Evolutionary conservation across 2,329 filamentous ascomycete genomes (phyloP).

Genomic region (Nothophoma quercina): DNA sequence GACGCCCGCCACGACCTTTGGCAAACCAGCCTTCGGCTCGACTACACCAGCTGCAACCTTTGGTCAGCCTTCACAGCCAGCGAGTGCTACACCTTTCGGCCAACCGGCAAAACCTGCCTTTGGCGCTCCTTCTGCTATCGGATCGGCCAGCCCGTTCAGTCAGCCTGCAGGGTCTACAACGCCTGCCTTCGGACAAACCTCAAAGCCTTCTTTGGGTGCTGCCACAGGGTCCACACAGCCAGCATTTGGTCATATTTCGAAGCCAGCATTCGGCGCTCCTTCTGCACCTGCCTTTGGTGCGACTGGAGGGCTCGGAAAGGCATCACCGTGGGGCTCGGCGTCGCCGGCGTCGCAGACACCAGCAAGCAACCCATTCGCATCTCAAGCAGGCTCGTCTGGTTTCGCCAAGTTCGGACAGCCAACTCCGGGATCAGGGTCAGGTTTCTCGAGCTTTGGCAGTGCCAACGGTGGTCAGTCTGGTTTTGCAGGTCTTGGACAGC

Average conservation of each 20-base stretch:
- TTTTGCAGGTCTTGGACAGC: constrained; percentile 43
- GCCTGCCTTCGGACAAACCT: constrained; percentile 38
- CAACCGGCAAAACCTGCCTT: constrained; percentile 35
- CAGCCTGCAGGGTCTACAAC: constrained; percentile 29
- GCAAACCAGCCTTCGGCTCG: constrained; percentile 8
- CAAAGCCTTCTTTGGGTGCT: constrained; percentile 19
- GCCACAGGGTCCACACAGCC: constrained; percentile 15
- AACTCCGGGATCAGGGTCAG: constrained; percentile 29
- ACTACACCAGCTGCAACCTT: constrained; percentile 21
- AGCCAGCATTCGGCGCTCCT: constrained; percentile 27
- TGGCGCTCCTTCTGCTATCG: constrained; percentile 31
- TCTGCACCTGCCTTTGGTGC: constrained; percentile 39
- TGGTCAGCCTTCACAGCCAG: constrained; percentile 21
- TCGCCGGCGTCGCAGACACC: constrained; percentile 28
- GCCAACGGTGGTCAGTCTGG: constrained; percentile 30
- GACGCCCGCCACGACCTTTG: constrained; percentile 7
- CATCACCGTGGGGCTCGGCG: constrained; percentile 35
- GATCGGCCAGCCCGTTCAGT: constrained; percentile 31
- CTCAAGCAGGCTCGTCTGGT: constrained; percentile 31
- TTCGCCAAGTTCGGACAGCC: constrained; percentile 44
- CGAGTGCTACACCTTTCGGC: constrained; percentile 22
- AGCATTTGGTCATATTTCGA: constrained; percentile 18
- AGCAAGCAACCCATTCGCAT: constrained; percentile 46
- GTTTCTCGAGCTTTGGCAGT: constrained; percentile 42
- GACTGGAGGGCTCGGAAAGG: constrained; percentile 26